Base-by-base conservation (phyloP, 1,284 basidiomycete genomes). In the Trichosporon asahii region DNA sequence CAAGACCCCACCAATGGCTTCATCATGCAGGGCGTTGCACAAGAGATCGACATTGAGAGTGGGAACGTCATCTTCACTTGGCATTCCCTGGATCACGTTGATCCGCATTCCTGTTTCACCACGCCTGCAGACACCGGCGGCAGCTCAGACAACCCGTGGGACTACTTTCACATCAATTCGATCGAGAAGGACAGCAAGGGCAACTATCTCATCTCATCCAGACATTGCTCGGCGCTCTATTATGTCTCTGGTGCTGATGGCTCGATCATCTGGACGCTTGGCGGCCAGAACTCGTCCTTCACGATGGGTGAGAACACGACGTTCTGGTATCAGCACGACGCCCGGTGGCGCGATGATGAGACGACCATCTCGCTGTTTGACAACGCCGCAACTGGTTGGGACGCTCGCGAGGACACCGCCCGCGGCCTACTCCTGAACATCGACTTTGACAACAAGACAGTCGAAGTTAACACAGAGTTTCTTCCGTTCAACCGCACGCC, bases 101-200 rank as follows among this genome's bases (percentile, higher is more conserved):
- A 72, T 27, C 77, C 78, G 0, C 49, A 33, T 11, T 37, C 71
- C 4, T 75, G 77, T 57, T 80, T 76, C 65, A 66, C 75, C 8
- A 35, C 57, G 2, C 77, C 76, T 0, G 76, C 73, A 5, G 31
- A 60, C 18, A 76, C 75, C 2, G 77, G 77, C 29, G 66, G 68
- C 5, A 63, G 67, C 9, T 31, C 64, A 15, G 53, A 66, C 12
- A 55, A 64, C 23, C 70, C 72, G 0, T 79, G 74, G 74, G 78
- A 77, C 64, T 80, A 76, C 66, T 76, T 78, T 44, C 79, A 82
- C 70, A 74, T 82, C 71, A 82, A 83, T 67, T 73, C 76, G 9
- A 71, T 82, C 12, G 77, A 78, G 31, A 80, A 79, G 67, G 79
- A 81, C 67, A 46, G 33, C 21, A 23, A 60, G 21, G 81, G 80